These are phyloP conservation scores for Starmerella powellii DNA, from an alignment of 805 yeast species.

Conservation along the genomic window DNA sequence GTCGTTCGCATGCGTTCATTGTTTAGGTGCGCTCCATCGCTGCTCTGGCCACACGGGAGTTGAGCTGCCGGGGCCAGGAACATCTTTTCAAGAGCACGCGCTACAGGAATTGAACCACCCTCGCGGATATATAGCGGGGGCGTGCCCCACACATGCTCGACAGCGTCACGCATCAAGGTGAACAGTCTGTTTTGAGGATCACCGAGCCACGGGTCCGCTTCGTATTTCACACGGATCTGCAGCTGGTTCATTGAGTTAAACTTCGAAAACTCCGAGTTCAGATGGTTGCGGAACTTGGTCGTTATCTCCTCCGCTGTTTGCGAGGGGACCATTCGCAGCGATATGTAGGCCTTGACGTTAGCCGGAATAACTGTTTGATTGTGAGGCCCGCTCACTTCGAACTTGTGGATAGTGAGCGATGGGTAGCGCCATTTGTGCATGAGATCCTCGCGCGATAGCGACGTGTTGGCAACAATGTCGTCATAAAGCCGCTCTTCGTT, in stretches of 20 bases:
- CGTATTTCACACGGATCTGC: constrained; percentile 52
- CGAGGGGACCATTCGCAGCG: constrained; percentile 80
- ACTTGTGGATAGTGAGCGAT: constrained; percentile 71
- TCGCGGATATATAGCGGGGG: constrained; percentile 83
- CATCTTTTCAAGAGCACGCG: constrained; percentile 68
- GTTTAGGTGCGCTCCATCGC: constrained; percentile 86
- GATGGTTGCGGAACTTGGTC: constrained; percentile 35
- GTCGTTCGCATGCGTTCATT: constrained; percentile 73
- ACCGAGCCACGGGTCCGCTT: constrained; percentile 95
- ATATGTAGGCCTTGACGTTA: constrained; percentile 59
- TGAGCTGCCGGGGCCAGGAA: constrained; percentile 87
- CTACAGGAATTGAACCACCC: constrained; percentile 93
- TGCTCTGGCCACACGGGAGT: constrained; percentile 89
- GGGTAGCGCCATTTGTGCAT: constrained; percentile 83
- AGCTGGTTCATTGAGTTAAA: constrained; percentile 53
- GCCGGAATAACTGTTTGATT: constrained; percentile 85
- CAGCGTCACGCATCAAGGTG: constrained; percentile 48
- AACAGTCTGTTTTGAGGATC: constrained; percentile 68
- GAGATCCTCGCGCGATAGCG: constrained; percentile 37
- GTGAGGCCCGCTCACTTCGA: constrained; percentile 80
- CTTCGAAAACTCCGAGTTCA: constrained; percentile 38
- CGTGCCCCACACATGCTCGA: constrained; percentile 58
- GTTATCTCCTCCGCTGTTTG: constrained; percentile 59
- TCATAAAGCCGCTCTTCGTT: constrained; percentile 52
- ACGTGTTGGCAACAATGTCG: constrained; percentile 39